Conservation (phyloP, 371 early-diverging fungal species). For the Mortierella sp. region DNA sequence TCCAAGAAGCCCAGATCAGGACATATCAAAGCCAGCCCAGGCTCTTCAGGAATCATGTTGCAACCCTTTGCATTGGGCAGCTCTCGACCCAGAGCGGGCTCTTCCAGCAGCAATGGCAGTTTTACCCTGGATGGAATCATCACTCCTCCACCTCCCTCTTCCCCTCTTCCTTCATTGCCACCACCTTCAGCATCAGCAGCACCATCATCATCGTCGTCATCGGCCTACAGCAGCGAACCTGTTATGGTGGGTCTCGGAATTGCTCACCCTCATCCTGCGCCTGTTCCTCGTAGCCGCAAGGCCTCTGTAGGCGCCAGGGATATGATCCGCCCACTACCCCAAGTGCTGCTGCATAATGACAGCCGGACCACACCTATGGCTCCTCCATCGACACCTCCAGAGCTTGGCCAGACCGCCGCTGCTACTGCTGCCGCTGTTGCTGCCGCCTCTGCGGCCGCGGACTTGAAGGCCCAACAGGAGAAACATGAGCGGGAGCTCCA, state of each 20-base stretch:
- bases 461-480: conserved; percentile 23
- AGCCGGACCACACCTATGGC: conserved; percentile 6
- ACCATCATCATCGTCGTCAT: background rate
- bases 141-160: conserved; percentile 49
- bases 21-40: conserved; percentile 6
- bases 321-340: conserved; percentile 13
- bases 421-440: conserved; percentile 7
- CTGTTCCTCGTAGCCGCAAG: background rate
- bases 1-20: conserved; percentile 24
- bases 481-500: conserved; percentile 24
- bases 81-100: conserved; percentile 41
- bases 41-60: conserved; percentile 12
- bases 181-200: conserved; percentile 18
- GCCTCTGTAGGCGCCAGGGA: conserved; percentile 4
- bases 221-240: background rate
- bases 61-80: conserved; percentile 19
- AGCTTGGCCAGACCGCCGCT: conserved; percentile 6
- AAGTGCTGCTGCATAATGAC: conserved; percentile 5
- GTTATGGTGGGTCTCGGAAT: conserved; percentile 19
- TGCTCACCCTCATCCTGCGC: conserved; percentile 2
- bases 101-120: conserved; percentile 31
- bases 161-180: conserved; percentile 47
- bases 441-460: conserved; percentile 18
- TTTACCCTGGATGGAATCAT: conserved; percentile 29
- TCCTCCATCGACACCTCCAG: conserved; percentile 17